phyloP scores from a whole-genome alignment of 345 rosid genomes.

The Boechera retrofracta region DNA sequence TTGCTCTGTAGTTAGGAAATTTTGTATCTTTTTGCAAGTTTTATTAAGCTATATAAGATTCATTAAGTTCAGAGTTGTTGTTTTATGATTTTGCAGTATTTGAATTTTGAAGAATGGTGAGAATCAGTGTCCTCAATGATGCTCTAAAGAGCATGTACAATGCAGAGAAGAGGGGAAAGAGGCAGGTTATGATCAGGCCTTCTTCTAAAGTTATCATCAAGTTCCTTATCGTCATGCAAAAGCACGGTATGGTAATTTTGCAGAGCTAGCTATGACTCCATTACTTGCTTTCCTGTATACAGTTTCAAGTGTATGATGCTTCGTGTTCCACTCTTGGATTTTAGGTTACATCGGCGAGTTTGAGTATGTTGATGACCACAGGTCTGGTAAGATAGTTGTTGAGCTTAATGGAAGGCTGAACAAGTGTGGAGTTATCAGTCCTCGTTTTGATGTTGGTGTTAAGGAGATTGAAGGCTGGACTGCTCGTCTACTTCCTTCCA shows the following conservation, averaged over 20 bases:
- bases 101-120: conserved; percentile 31
- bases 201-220: conserved; percentile 47
- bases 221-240: conserved; percentile 43
- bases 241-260: conserved; percentile 34
- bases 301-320: background rate
- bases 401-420: conserved; percentile 42
- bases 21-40: no score
- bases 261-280: background rate
- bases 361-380: conserved; percentile 49
- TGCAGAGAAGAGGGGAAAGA: conserved; percentile 46
- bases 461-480: conserved; percentile 62
- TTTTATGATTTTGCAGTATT: conserved; percentile 6
- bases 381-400: conserved; percentile 47
- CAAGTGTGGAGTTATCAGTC: conserved; percentile 47
- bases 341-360: conserved; percentile 48
- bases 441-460: conserved; percentile 60
- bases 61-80: background rate
- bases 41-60: no score
- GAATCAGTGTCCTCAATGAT: conserved; percentile 44
- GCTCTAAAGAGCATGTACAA: conserved; percentile 44
- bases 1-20: no score
- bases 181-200: conserved; percentile 47
- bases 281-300: background rate
- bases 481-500: conserved; percentile 60
- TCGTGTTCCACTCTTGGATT: background rate